phyloP scores from a whole-genome alignment of 495 filamentous ascomycete species.

The Aspergillus saccharolyticus region DNA sequence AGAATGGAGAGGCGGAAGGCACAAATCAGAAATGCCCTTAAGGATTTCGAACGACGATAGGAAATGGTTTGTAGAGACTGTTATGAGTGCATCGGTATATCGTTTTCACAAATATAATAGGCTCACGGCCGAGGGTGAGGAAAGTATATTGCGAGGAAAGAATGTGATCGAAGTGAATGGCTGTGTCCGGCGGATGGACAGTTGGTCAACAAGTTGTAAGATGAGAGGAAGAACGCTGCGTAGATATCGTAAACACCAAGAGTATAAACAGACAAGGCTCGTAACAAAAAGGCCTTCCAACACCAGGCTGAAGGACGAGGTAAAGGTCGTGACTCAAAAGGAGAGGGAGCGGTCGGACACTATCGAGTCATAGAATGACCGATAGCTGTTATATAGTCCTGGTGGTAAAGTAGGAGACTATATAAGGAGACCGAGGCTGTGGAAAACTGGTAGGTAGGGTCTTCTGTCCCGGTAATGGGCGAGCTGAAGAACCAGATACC shows the following conservation, averaged over 20 bases:
- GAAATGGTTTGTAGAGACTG: constrained; percentile 49
- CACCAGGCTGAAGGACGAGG: constrained; percentile 37
- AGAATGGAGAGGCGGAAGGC: constrained; percentile 33
- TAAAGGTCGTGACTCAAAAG: constrained; percentile 33
- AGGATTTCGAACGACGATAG: constrained; percentile 43
- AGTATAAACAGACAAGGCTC: constrained; percentile 28
- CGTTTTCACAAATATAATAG: constrained; percentile 35
- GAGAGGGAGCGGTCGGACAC: constrained; percentile 25
- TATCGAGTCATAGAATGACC: constrained; percentile 38
- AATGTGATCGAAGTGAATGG: constrained; percentile 36
- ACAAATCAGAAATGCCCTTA: constrained; percentile 41
- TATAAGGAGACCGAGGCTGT: constrained; percentile 25
- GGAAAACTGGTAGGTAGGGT: constrained; percentile 32
- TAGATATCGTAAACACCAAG: constrained; percentile 45
- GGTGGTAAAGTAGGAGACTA: constrained; percentile 10
- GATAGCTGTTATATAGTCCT: constrained; percentile 15
- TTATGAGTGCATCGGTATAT: constrained; percentile 65
- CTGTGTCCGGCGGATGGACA: constrained; percentile 19
- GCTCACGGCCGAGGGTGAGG: constrained; percentile 35
- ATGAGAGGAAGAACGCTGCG: constrained; percentile 44
- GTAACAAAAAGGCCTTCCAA: constrained; percentile 35
- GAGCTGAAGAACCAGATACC: constrained; percentile 39
- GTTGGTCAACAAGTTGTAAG: constrained; percentile 17
- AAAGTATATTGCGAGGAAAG: constrained; percentile 27
- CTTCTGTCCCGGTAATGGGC: constrained; percentile 36